A percentile compares a stretch with the other conserved stretches of the same genome.
phyloP scores from a whole-genome alignment of 192 early-diverging fungal genomes.

The Coemansia erecta region DNA sequence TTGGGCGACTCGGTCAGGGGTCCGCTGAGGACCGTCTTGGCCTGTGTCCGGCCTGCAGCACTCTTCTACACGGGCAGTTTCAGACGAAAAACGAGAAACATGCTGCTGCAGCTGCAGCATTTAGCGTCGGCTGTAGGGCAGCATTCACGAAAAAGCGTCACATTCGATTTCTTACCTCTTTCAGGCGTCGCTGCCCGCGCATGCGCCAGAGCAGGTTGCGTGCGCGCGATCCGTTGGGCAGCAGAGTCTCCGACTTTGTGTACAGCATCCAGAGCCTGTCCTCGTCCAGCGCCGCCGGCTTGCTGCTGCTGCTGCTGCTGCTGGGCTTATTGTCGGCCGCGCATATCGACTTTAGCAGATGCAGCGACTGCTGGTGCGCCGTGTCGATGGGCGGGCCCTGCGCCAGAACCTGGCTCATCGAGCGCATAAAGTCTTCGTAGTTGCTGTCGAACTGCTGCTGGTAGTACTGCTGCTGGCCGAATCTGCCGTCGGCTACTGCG shows the following conservation, averaged over 20 bases:
- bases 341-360: background rate
- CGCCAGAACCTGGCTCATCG: constrained; percentile 28
- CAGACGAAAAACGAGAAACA: too few species aligned
- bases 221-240: constrained; percentile 38
- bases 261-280: constrained; percentile 34
- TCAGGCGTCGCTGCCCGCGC: constrained; percentile 6
- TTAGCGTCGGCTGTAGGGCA: background rate
- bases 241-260: constrained; percentile 21
- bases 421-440: constrained; percentile 16
- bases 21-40: background rate
- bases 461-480: constrained; percentile 1
- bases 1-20: constrained; percentile 15
- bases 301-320: background rate
- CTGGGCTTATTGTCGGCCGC: background rate
- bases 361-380: background rate
- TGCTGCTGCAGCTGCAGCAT: too few species aligned
- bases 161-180: constrained; percentile 7
- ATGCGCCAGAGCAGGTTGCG: constrained; percentile 54
- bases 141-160: background rate
- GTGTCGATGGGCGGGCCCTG: constrained; percentile 19
- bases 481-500: background rate
- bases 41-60: too few species aligned
- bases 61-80: too few species aligned
- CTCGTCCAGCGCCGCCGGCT: constrained; percentile 12
- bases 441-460: constrained; percentile 10